These are phyloP conservation scores for Lichtheimia ornata DNA, from an alignment of 371 early-diverging fungal genomes.

Conservation along the genomic window DNA sequence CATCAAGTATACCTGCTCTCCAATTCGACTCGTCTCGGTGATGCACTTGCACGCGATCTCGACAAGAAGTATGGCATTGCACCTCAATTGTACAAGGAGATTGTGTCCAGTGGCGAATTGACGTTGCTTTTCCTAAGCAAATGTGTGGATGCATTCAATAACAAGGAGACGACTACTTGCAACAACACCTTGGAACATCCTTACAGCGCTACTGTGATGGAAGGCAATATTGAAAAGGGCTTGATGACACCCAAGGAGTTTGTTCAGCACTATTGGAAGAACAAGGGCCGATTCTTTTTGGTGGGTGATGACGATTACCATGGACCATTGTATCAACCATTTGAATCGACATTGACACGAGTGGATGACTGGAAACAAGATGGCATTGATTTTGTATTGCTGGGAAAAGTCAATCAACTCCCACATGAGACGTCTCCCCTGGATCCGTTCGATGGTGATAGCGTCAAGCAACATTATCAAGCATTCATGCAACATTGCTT, in stretches of 20 bases:
- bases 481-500: slow-evolving; percentile 27
- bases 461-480: slow-evolving; percentile 30
- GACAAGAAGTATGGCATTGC: slow-evolving; percentile 28
- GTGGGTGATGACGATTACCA: slow-evolving; percentile 39
- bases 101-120: slow-evolving; percentile 45
- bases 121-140: slow-evolving; percentile 34
- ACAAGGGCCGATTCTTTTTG: slow-evolving; percentile 32
- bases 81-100: slow-evolving; percentile 21
- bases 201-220: slow-evolving; percentile 4
- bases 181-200: not conserved
- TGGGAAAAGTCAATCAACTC: slow-evolving; percentile 21
- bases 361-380: slow-evolving; percentile 18
- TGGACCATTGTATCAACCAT: slow-evolving; percentile 31
- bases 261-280: slow-evolving; percentile 23
- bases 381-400: slow-evolving; percentile 40
- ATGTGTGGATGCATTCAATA: not conserved
- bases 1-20: slow-evolving; percentile 36
- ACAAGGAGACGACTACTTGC: not conserved
- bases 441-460: slow-evolving; percentile 23
- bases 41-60: slow-evolving; percentile 30
- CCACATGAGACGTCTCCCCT: slow-evolving; percentile 6
- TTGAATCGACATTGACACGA: slow-evolving; percentile 23
- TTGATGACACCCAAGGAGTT: slow-evolving; percentile 29
- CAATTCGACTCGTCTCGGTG: slow-evolving; percentile 41
- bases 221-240: slow-evolving; percentile 1